Evolutionary conservation across 805 yeast species (phyloP), one percentile per base, ranked within the genome.

Genomic region (Ogataea minuta): DNA sequence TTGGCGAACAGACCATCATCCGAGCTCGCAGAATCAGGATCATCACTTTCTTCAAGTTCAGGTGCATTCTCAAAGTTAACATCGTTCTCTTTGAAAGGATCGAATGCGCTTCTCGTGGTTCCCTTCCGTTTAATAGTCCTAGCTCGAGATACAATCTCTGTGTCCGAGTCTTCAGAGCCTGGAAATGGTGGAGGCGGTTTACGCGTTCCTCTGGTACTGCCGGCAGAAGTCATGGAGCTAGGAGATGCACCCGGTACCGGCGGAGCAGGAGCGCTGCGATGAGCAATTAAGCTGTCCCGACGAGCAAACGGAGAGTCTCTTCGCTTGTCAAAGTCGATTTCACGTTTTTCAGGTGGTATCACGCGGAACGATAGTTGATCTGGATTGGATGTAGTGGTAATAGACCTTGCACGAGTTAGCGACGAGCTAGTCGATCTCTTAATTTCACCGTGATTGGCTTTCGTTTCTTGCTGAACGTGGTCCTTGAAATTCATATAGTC

Each of bases 21-120:
- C 1, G 72, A 66, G 28, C 68, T 76, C n/a, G 70, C 65, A 19
- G 66, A 67, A 23, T 54, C 60, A 7, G 58, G 57, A 14, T 50
- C 53, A 23, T 55, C 59, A 26, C 57, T 61, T 14, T 45, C 57
- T 10, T 57, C 70, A 29, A 76, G 62, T 4, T 54, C 66, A 0
- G 95, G 93, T 0, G 81, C 90, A 45, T 74, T 80, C n/a, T 76
- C 84, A 64, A 90, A 90, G 2, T 79, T 75, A 23, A 88, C 74
- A 2, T 70, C 74, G 52, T 84, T 85, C 48, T 88, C 95, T 31
- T 70, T 72, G 62, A 84, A 85, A 11, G 77, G 74, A 51, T 76
- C 83, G 33, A 58, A 47, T 6, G 35, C 39, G 19, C 44, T 29
- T 10, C 40, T 46, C 14, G 39, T 33, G 2, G 49, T 43, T 4